Conservation (phyloP, 495 filamentous ascomycete species). For the Tetracladium setigerum region DNA sequence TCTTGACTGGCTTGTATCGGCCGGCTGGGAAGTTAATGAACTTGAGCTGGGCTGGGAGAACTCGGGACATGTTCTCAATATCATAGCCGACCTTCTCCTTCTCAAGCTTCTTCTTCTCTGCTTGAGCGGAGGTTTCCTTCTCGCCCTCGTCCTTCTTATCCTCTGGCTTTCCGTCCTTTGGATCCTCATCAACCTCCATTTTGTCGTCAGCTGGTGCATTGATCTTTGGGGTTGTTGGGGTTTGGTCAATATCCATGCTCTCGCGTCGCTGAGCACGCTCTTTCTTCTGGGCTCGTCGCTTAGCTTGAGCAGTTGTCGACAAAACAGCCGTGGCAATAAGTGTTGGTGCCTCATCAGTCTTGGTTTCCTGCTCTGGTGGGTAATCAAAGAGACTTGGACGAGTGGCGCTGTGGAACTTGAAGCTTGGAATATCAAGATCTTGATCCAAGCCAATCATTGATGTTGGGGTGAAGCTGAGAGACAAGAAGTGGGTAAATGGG, state of each 20-base stretch:
- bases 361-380: conserved; percentile 90
- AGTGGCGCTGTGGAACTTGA: conserved; percentile 93
- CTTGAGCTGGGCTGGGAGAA: conserved; percentile 88
- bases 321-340: conserved; percentile 94
- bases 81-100: conserved; percentile 97
- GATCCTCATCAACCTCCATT: conserved; percentile 82
- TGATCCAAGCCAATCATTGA: conserved; percentile 91
- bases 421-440: conserved; percentile 86
- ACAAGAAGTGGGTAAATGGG: conserved; percentile 95
- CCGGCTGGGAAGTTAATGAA: conserved; percentile 85
- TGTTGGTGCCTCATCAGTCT: conserved; percentile 85
- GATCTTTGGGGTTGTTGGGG: conserved; percentile 69
- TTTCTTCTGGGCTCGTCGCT: conserved; percentile 79
- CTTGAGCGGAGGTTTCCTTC: conserved; percentile 44
- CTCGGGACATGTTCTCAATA: conserved; percentile 92
- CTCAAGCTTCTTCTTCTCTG: conserved; percentile 76
- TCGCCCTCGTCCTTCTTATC: conserved; percentile 52
- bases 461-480: conserved; percentile 86
- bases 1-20: conserved; percentile 92
- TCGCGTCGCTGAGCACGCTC: conserved; percentile 63
- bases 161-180: conserved; percentile 54
- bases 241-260: conserved; percentile 81
- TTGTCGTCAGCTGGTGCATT: conserved; percentile 59
- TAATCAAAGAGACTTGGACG: conserved; percentile 96
- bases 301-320: conserved; percentile 94